Percentiles rank a stretch among this genome's conserved stretches.
Evolutionary conservation across 495 filamentous ascomycete species (phyloP).

Genomic region (Bathelium albidoporum): DNA sequence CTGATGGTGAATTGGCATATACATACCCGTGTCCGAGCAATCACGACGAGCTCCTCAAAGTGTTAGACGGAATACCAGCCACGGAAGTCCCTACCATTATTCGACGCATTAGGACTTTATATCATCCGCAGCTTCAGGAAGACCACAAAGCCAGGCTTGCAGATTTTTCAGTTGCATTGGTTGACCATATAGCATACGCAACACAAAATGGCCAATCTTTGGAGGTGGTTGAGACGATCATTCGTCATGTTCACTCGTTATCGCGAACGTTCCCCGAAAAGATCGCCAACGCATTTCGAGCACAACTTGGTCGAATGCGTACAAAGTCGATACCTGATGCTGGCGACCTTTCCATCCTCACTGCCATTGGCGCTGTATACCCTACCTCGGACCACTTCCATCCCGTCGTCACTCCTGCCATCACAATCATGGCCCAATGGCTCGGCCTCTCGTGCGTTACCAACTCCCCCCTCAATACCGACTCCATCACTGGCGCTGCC

Average conservation of each 20-base stretch:
- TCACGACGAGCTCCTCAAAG: conserved; percentile 60
- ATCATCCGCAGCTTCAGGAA: conserved; percentile 75
- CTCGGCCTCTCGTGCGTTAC: conserved; percentile 46
- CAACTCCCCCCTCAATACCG: conserved; percentile 49
- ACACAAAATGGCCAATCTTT: conserved; percentile 47
- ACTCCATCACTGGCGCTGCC: conserved; percentile 65
- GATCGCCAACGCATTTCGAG: conserved; percentile 65
- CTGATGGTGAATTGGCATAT: conserved; percentile 52
- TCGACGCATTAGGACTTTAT: conserved; percentile 74
- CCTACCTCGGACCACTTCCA: conserved; percentile 97
- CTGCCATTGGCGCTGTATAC: conserved; percentile 73
- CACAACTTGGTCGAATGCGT: conserved; percentile 56
- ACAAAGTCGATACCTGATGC: conserved; percentile 51
- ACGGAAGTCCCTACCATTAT: conserved; percentile 67
- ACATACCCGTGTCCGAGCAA: conserved; percentile 75
- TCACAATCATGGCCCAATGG: conserved; percentile 68
- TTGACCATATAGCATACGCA: conserved; percentile 67
- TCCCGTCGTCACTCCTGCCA: conserved; percentile 79
- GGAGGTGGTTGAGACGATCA: conserved; percentile 51
- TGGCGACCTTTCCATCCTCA: conserved; percentile 71
- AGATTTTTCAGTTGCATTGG: conserved; percentile 61
- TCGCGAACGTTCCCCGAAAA: conserved; percentile 70
- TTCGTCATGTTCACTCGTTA: conserved; percentile 76
- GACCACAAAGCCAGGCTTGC: conserved; percentile 77
- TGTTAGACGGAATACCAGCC: conserved; percentile 46